Conservation (phyloP, 2,329 filamentous ascomycete species). For the Lizonia empirigonia region DNA sequence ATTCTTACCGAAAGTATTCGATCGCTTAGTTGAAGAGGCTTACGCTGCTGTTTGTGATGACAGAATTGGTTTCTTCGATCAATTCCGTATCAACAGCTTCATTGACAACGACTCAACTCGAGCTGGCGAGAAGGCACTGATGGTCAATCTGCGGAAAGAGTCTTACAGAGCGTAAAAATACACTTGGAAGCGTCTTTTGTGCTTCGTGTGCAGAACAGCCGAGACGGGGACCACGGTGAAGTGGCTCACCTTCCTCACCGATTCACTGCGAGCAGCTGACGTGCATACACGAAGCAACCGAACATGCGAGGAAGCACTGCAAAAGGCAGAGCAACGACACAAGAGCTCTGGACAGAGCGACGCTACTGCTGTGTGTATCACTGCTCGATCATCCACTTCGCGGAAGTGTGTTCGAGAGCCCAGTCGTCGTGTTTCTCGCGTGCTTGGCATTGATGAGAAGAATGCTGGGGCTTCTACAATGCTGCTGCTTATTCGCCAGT, state of each 20-base stretch:
- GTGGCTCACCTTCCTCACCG: not conserved
- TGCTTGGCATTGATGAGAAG: not conserved
- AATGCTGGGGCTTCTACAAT: not conserved
- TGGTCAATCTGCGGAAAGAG: constrained; percentile 6
- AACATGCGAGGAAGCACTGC: not conserved
- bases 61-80: not conserved
- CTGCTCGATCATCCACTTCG: not conserved
- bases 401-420: not conserved
- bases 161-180: constrained; percentile 20
- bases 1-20: not conserved
- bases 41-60: not conserved
- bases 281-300: not conserved
- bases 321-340: not conserved
- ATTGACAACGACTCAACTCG: not conserved
- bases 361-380: not conserved
- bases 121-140: not conserved
- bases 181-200: constrained; percentile 22
- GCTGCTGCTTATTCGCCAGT: constrained; percentile 11
- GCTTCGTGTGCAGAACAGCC: constrained; percentile 17
- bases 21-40: not conserved
- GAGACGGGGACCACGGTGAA: not conserved
- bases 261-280: not conserved
- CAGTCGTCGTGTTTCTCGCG: not conserved
- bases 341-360: not conserved
- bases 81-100: not conserved